These are phyloP conservation scores for Moesziomyces sp. DNA, from an alignment of 1,284 basidiomycete genomes.

Conservation along the genomic window DNA sequence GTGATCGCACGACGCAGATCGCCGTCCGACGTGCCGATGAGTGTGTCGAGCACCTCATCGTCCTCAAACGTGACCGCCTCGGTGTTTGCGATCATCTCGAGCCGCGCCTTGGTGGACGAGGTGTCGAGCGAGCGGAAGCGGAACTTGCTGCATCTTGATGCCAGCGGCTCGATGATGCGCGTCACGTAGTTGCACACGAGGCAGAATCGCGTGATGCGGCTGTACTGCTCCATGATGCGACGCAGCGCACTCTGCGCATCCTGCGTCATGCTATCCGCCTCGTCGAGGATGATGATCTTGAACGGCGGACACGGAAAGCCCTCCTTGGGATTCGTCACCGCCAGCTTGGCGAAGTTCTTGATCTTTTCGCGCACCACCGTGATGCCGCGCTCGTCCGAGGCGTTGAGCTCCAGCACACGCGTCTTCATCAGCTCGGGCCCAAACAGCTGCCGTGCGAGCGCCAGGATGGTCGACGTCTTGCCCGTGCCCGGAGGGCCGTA, in stretches of 20 bases:
- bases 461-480: conserved; percentile 98
- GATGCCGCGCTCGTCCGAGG: conserved; percentile 98
- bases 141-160: conserved; percentile 99
- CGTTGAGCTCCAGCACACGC: conserved; percentile 96
- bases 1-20: conserved; percentile 98
- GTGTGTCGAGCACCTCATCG: conserved; percentile 71
- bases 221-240: conserved; percentile 98
- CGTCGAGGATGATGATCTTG: conserved; percentile 98
- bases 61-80: conserved; percentile 70
- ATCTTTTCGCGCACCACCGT: conserved; percentile 96
- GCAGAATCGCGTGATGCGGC: conserved; percentile 95
- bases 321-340: conserved; percentile 66
- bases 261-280: conserved; percentile 99
- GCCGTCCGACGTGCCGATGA: conserved; percentile 85
- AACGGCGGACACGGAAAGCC: conserved; percentile 94
- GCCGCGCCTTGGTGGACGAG: conserved; percentile 78
- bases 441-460: conserved; percentile 91
- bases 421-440: conserved; percentile 95
- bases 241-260: conserved; percentile 95
- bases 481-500: conserved; percentile 99
- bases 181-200: conserved; percentile 99
- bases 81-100: conserved; percentile 80
- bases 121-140: conserved; percentile 92
- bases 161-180: conserved; percentile 96
- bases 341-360: conserved; percentile 89